These are phyloP conservation scores for Pleurotus djamor DNA, from an alignment of 768 basidiomycete genomes.

Conservation along the genomic window DNA sequence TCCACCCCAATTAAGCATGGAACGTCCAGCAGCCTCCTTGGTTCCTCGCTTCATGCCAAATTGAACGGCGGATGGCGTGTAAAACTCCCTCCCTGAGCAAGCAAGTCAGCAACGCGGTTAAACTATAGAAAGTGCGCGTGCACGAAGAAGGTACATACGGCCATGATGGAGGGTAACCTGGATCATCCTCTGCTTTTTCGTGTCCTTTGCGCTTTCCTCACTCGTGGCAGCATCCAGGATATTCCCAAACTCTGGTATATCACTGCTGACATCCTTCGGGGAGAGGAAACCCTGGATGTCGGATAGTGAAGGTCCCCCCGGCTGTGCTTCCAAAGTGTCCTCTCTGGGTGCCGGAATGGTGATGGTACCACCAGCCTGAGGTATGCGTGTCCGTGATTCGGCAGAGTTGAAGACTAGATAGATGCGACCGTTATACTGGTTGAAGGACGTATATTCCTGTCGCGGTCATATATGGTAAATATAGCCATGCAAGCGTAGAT, in stretches of 20 bases:
- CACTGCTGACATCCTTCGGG: not conserved
- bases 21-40: conserved; percentile 2
- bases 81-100: not conserved
- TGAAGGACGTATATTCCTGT: conserved; percentile 47
- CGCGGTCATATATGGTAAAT: not conserved
- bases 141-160: conserved; percentile 1
- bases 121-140: not conserved
- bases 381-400: conserved; percentile 34
- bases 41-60: not conserved
- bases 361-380: conserved; percentile 18
- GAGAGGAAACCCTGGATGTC: not conserved
- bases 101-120: not conserved
- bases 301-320: not conserved
- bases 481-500: not conserved
- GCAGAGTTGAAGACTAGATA: conserved; percentile 45
- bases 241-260: not conserved
- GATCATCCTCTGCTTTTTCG: not conserved
- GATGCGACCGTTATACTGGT: conserved; percentile 39
- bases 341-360: conserved; percentile 21
- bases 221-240: conserved; percentile 11
- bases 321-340: not conserved
- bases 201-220: conserved; percentile 19
- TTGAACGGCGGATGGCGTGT: not conserved
- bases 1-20: conserved; percentile 11
- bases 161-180: conserved; percentile 7